Conservation (phyloP, 225 moss, liverwort and hornwort species). For the Pseudisothecium myosuroides region DNA sequence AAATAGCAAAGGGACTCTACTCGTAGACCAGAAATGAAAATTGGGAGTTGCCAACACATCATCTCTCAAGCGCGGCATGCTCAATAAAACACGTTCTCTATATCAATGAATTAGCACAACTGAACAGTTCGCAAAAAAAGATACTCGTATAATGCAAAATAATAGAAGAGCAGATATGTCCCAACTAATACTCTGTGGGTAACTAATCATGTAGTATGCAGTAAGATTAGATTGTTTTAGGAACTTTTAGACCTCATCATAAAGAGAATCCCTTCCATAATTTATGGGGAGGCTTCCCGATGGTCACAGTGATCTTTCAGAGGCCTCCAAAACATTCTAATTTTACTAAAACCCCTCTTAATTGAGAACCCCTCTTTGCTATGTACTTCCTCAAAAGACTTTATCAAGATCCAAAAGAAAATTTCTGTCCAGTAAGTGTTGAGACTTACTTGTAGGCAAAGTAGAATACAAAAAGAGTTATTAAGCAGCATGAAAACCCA, state of each 20-base stretch:
- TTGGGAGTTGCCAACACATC: background rate
- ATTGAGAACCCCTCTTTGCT: background rate
- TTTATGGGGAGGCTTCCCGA: background rate
- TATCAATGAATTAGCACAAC: background rate
- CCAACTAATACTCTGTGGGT: background rate
- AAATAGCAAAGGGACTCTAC: background rate
- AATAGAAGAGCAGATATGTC: background rate
- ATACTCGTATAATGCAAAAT: background rate
- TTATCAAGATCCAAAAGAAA: background rate
- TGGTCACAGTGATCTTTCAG: background rate
- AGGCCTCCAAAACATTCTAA: too few relatives aligned
- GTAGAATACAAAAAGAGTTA: conserved; percentile 61
- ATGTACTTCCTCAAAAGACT: background rate
- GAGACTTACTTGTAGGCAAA: conserved; percentile 67
- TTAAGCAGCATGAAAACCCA: conserved; percentile 63
- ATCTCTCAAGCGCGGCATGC: background rate
- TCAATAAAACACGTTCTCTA: background rate
- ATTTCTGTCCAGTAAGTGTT: background rate
- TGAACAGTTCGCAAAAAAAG: background rate
- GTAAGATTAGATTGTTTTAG: background rate
- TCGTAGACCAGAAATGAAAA: background rate
- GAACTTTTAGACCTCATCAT: background rate
- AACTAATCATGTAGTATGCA: background rate
- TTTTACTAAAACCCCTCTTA: background rate
- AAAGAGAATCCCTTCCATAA: background rate